Percentiles rank a stretch among this genome's conserved stretches.
phyloP scores from a whole-genome alignment of 2,329 filamentous ascomycete species.

The Biscogniauxia sp. region DNA sequence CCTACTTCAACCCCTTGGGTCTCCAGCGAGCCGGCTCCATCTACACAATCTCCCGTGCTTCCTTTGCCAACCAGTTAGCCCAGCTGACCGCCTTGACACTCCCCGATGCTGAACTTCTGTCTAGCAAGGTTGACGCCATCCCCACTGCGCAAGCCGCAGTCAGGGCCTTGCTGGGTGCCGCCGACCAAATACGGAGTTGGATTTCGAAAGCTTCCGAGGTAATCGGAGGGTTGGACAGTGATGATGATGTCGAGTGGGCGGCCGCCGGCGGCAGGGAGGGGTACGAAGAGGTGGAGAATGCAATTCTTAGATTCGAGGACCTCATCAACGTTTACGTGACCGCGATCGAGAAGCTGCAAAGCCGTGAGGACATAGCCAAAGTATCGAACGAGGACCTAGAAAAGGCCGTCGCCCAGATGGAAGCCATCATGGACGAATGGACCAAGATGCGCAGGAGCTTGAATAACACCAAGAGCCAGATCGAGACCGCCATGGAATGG shows the following conservation, averaged over 20 bases:
- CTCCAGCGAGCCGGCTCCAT: conserved; percentile 77
- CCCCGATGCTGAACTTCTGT: conserved; percentile 80
- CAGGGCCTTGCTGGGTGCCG: conserved; percentile 78
- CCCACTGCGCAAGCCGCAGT: conserved; percentile 82
- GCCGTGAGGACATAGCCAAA: conserved; percentile 68
- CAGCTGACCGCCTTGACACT: conserved; percentile 88
- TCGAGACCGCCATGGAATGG: conserved; percentile 98
- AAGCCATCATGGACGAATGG: conserved; percentile 82
- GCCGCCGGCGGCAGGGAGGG: conserved; percentile 82
- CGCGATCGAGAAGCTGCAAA: conserved; percentile 89
- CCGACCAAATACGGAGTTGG: conserved; percentile 91
- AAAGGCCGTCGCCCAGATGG: conserved; percentile 82
- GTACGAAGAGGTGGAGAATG: conserved; percentile 67
- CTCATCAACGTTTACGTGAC: conserved; percentile 89
- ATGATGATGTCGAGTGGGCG: conserved; percentile 98
- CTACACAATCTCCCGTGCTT: conserved; percentile 87
- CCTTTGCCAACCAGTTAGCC: conserved; percentile 88
- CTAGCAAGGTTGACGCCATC: conserved; percentile 79
- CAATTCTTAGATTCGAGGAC: conserved; percentile 81
- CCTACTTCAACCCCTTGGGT: conserved; percentile 66
- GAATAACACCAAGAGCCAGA: conserved; percentile 79
- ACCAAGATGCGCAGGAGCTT: conserved; percentile 74
- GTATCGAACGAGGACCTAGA: conserved; percentile 72
- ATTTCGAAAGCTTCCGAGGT: conserved; percentile 90
- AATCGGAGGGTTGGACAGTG: conserved; percentile 82